phyloP scores from a whole-genome alignment of 441 rosid genomes.

The Adansonia rubrostipa region DNA sequence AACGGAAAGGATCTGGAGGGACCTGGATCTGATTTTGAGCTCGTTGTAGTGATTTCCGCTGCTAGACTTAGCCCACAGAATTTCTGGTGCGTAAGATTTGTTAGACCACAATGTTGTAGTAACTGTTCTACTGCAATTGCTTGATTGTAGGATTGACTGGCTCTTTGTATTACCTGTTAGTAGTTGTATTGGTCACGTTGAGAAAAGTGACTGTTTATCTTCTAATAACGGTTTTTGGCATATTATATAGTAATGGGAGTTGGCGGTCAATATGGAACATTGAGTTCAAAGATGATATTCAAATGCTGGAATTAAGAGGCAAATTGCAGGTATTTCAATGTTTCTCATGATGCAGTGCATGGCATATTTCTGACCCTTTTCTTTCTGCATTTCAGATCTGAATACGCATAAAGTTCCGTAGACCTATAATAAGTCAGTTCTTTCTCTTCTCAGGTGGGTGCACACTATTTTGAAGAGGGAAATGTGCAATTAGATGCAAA shows the following conservation, averaged over 20 bases:
- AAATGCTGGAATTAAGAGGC: conserved; percentile 72
- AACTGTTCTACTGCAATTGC: neutral
- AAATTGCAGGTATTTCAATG: conserved; percentile 83
- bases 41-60: conserved; percentile 86
- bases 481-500: conserved; percentile 95
- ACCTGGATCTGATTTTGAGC: conserved; percentile 85
- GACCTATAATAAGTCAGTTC: neutral
- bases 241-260: conserved; percentile 77
- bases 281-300: conserved; percentile 79
- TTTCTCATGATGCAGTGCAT: conserved; percentile 12
- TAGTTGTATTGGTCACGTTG: neutral
- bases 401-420: neutral
- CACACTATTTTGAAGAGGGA: conserved; percentile 99
- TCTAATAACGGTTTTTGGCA: conserved; percentile 27
- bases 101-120: conserved; percentile 15
- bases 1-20: conserved; percentile 84
- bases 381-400: neutral
- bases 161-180: conserved; percentile 15
- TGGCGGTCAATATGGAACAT: conserved; percentile 95
- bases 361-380: neutral
- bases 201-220: conserved; percentile 9
- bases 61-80: conserved; percentile 87
- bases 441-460: conserved; percentile 66
- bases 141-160: neutral
- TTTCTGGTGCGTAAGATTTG: conserved; percentile 69